phyloP scores from a whole-genome alignment of 2,329 filamentous ascomycete genomes.

The Colletotrichum sidae region DNA sequence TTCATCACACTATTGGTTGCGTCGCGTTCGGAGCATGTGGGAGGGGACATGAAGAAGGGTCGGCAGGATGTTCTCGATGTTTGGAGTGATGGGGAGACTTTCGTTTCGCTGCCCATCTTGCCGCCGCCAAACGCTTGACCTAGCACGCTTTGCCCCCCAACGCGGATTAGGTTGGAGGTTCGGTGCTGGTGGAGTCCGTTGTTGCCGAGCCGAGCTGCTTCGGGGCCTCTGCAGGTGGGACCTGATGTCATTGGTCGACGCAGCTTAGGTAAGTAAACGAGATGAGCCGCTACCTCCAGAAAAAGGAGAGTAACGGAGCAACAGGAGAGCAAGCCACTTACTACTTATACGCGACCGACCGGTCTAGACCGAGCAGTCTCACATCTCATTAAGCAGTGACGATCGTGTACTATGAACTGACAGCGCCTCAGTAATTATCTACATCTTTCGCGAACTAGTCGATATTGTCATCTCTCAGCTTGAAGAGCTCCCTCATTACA shows the following conservation, averaged over 20 bases:
- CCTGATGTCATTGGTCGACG: conserved; percentile 33
- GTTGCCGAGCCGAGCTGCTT: conserved; percentile 36
- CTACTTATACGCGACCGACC: no score
- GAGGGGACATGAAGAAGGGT: conserved; percentile 32
- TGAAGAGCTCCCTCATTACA: conserved; percentile 81
- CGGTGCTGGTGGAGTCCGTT: conserved; percentile 29
- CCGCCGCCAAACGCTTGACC: conserved; percentile 27
- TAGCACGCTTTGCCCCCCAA: neutral
- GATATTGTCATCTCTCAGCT: conserved; percentile 76
- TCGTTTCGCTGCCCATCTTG: conserved; percentile 33
- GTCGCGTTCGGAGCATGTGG: conserved; percentile 35
- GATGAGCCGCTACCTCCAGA: conserved; percentile 13
- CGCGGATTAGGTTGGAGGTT: neutral
- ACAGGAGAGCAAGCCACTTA: no score
- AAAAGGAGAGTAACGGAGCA: conserved; percentile 5
- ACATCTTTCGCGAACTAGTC: conserved; percentile 52
- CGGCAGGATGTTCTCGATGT: conserved; percentile 25
- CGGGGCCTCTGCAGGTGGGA: conserved; percentile 14
- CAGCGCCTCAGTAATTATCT: no score
- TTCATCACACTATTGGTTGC: conserved; percentile 52
- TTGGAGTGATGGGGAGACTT: conserved; percentile 33
- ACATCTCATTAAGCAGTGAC: no score
- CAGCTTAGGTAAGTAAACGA: conserved; percentile 27
- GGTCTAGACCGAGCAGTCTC: no score
- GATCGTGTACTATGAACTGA: conserved; percentile 3